Percentiles rank a stretch among this genome's conserved stretches.
Conservation (phyloP, 306 rosid genomes). For the Abrus precatorius region DNA sequence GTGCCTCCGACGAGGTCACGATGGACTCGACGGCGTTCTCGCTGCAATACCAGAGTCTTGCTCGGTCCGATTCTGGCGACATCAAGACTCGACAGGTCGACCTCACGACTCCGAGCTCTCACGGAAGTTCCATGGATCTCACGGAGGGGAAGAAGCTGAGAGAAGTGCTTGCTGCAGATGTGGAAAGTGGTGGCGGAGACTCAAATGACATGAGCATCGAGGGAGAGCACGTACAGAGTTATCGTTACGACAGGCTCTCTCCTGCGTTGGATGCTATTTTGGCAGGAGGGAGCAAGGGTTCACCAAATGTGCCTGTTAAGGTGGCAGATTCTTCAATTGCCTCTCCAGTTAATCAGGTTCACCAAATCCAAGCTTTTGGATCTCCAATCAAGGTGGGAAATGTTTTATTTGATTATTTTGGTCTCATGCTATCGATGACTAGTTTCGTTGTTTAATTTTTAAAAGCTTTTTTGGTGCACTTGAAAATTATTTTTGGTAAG, state of each 20-base stretch:
- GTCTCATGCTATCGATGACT: too few species aligned
- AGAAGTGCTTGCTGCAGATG: constrained; percentile 42
- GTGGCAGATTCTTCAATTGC: constrained; percentile 3
- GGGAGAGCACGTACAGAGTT: constrained; percentile 60
- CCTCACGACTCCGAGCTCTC: constrained; percentile 55
- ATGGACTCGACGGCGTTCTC: constrained; percentile 95
- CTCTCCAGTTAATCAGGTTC: not conserved
- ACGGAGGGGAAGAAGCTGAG: constrained; percentile 58
- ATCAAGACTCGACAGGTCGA: constrained; percentile 73
- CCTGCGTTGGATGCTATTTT: constrained; percentile 72
- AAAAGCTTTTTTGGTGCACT: not conserved
- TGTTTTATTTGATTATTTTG: not conserved
- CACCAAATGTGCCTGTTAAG: constrained; percentile 29
- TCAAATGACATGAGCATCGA: constrained; percentile 84
- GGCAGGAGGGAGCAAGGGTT: constrained; percentile 63
- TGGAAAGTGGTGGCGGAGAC: constrained; percentile 62
- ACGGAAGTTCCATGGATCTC: constrained; percentile 75
- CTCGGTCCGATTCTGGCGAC: constrained; percentile 79
- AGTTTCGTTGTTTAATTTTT: not conserved
- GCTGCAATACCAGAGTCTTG: constrained; percentile 90
- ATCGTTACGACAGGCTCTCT: constrained; percentile 65
- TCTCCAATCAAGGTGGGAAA: constrained; percentile 54
- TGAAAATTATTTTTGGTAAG: not conserved
- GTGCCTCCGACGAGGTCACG: constrained; percentile 79
- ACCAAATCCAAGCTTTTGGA: constrained; percentile 13